Evolutionary conservation across 2,329 filamentous ascomycete genomes (phyloP), one percentile per base, ranked within the genome.

Genomic region (Pestalotiopsis sp.): DNA sequence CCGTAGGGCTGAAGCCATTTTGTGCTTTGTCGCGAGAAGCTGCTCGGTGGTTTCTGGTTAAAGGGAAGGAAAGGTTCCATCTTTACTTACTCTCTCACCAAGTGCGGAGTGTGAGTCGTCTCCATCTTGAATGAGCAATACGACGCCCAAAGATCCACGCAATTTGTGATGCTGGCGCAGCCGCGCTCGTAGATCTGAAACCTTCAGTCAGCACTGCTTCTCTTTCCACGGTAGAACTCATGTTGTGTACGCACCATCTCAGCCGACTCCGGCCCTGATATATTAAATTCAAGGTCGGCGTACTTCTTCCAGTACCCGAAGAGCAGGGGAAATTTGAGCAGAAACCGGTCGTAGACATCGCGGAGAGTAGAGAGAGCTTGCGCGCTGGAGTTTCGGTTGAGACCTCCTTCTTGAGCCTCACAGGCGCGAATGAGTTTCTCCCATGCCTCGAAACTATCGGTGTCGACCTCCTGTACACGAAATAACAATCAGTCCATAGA

Each of bases 291-390:
- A 72, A 97, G 87, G 77, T 98, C 95, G 77, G 96, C 96, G 86
- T 98, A 99, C 80, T 98, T 98, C 85, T 98, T 98, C 96, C 96
- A 99, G 84, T 98, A 99, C 66, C 95, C 96, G 77, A 98, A 99
- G 52, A 98, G 89, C 12, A 98, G 87, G 2, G 96, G 96, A 73
- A 98, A 99, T 78, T 97, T 98, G 70, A 93, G 89, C 25, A 99
- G 91, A 78, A 99, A 97, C 62, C 92, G 90, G 80, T 99, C 95
- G 84, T 97, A 98, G 71, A 93, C 90, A 80, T 93, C 90, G 81
- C 96, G 92, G 68, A 94, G 92, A 12, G 94, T 91, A 23, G 94
- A 91, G 75, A 99, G 94, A 36, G 96, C 93, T 77, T 97, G 93
- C 0, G 96, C 95, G 78, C 93, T 98, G 57, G 96, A 98, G 82